Evolutionary conservation across 2,329 filamentous ascomycete genomes (phyloP), one percentile per base, ranked within the genome.

Genomic region (Coniella vitis): DNA sequence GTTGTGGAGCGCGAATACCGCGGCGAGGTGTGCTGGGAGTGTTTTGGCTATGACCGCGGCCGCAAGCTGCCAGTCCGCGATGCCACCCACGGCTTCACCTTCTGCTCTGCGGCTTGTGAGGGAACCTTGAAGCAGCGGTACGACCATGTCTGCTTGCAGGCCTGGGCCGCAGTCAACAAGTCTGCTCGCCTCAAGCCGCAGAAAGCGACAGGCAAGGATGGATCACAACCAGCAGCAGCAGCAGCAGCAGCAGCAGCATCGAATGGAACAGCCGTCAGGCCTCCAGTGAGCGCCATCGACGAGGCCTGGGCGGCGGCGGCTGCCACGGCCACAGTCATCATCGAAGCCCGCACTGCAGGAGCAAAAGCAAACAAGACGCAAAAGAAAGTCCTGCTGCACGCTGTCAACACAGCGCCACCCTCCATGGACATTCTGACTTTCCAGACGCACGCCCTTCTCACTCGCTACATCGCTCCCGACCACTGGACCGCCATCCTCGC

Each of bases 1-100:
- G 44, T 53, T 2, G 39, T 53, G 13, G 20, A 44, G 31, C 38
- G 51, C 10, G 51, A 53, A 22, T 51, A 53, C n/a, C 51, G 51
- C 2, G 49, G 49, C 31, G 51, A 53, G 32, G 51, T 53, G 3
- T 53, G 51, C 43, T 53, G 51, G 47, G 39, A 51, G 20, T 53
- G 51, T 19, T 51, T 53, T 19, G 38, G 35, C 7, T 53, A 53
- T 34, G 31, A 53, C 37, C 47, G 48, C 9, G 51, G 51, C 22
- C 50, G 44, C 9, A 53, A 47, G 35, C 32, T 53, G 9, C 36
- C 47, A 9, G 12, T 47, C 14, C 38, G 51, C 3, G 51, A 53
- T 4, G 9, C 43, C n/a, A 17, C 13, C 10, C 38, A 40, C 29
- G 51, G 51, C 13, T 19, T 53, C 19, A 12, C 51, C 2, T 53